These are phyloP conservation scores for Chrysosphaeria jannelii DNA, from an alignment of 2,329 filamentous ascomycete genomes.

Conservation along the genomic window DNA sequence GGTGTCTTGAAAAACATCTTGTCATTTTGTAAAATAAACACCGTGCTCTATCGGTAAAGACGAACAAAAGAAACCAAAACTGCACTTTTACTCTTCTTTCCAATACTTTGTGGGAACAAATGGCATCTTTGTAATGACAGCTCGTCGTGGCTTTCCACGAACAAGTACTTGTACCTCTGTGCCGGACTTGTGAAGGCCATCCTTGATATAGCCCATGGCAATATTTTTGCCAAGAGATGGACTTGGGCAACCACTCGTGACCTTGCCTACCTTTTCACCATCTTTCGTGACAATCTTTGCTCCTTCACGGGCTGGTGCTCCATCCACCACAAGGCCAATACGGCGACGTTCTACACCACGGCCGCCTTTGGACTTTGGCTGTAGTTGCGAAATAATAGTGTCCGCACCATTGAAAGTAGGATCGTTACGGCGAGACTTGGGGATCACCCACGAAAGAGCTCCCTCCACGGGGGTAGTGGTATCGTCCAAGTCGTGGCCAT, in stretches of 20 bases:
- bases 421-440: constrained; percentile 37
- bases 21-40: too few relatives aligned
- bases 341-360: constrained; percentile 38
- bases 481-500: constrained; percentile 90
- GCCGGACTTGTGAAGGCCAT: constrained; percentile 55
- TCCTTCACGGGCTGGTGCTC: constrained; percentile 71
- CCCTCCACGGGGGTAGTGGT: constrained; percentile 27
- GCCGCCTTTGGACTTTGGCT: constrained; percentile 40
- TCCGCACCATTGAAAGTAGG: constrained; percentile 58
- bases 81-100: constrained; percentile 1
- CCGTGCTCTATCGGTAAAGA: too few relatives aligned
- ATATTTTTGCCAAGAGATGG: constrained; percentile 74
- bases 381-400: constrained; percentile 47
- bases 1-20: too few relatives aligned
- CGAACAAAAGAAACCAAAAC: too few relatives aligned
- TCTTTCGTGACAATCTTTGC: constrained; percentile 35
- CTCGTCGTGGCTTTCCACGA: constrained; percentile 45
- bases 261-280: constrained; percentile 28
- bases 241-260: constrained; percentile 77
- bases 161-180: constrained; percentile 56
- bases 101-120: constrained; percentile 52
- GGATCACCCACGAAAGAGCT: constrained; percentile 46
- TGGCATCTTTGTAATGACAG: constrained; percentile 61
- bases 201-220: constrained; percentile 76
- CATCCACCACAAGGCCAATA: constrained; percentile 55